These are phyloP conservation scores for Coprinopsis cinerea DNA, from an alignment of 768 basidiomycete species.

Conservation along the genomic window DNA sequence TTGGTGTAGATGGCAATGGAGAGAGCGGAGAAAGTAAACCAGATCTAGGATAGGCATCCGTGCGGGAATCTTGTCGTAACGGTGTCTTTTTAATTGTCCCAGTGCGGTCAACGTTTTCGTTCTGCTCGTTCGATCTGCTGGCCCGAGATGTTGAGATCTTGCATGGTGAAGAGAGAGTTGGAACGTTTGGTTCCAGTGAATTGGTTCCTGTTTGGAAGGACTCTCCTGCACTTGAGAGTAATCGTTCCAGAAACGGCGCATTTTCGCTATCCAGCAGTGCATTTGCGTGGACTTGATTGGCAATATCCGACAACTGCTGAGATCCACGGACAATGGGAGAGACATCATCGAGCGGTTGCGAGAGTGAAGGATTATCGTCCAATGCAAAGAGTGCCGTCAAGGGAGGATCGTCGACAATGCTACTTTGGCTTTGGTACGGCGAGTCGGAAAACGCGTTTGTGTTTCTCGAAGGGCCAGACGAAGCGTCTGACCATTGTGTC, in stretches of 20 bases:
- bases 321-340: conserved; percentile 26
- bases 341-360: conserved; percentile 21
- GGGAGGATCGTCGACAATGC: conserved; percentile 8
- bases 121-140: background rate
- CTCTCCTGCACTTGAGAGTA: background rate
- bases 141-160: background rate
- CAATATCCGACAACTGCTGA: conserved; percentile 6
- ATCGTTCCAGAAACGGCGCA: background rate
- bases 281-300: too few species aligned
- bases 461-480: too few species aligned
- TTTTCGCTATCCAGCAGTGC: too few species aligned
- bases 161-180: background rate
- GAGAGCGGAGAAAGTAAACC: background rate
- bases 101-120: background rate
- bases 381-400: conserved; percentile 9
- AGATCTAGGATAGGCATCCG: too few species aligned
- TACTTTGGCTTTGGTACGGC: conserved; percentile 1
- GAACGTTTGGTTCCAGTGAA: background rate
- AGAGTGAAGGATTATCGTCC: conserved; percentile 5
- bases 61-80: too few species aligned
- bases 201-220: background rate
- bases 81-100: background rate
- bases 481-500: too few species aligned
- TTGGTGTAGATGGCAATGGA: conserved; percentile 15
- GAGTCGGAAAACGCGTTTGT: background rate